Conservation (phyloP, 148 eudicot species). For the Amaranthus palmeri region DNA sequence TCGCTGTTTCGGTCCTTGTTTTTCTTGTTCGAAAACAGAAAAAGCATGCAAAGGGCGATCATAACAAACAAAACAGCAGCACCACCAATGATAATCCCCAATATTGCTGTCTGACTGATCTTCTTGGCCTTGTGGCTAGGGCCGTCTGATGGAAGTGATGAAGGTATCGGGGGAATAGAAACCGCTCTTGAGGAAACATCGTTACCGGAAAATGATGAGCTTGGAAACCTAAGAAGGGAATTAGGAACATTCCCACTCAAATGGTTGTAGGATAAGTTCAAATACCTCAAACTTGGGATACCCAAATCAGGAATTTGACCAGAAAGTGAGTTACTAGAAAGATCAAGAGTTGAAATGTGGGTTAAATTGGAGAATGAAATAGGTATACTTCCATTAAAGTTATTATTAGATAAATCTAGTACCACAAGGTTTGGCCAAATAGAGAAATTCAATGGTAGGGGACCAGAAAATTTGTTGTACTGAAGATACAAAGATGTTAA, state of each 20-base stretch:
- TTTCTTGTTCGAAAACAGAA: conserved; percentile 33
- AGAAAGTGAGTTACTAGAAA: conserved; percentile 57
- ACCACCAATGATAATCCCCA: conserved; percentile 53
- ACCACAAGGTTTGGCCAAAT: conserved; percentile 47
- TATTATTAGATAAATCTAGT: conserved; percentile 51
- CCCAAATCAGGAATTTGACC: conserved; percentile 51
- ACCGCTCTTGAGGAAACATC: conserved; percentile 29
- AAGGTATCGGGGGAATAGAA: conserved; percentile 29
- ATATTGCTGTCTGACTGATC: conserved; percentile 41
- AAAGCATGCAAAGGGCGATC: conserved; percentile 38
- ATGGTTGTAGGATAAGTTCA: conserved; percentile 60
- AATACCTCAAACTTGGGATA: conserved; percentile 36
- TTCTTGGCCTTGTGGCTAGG: conserved; percentile 32
- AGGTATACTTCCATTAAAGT: conserved; percentile 57
- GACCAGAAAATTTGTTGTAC: conserved; percentile 46
- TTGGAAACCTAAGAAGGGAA: conserved; percentile 53
- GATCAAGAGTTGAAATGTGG: conserved; percentile 45
- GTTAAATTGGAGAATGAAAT: conserved; percentile 47
- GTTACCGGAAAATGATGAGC: conserved; percentile 51
- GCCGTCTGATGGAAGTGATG: conserved; percentile 26
- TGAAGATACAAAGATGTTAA: conserved; percentile 52
- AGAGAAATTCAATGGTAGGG: conserved; percentile 49
- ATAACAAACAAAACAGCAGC: conserved; percentile 36
- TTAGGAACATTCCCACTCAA: conserved; percentile 58
- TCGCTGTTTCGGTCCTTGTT: conserved; percentile 9